Evolutionary conservation across 805 yeast genomes (phyloP).

Genomic region (Spathaspora hagerdaliae): DNA sequence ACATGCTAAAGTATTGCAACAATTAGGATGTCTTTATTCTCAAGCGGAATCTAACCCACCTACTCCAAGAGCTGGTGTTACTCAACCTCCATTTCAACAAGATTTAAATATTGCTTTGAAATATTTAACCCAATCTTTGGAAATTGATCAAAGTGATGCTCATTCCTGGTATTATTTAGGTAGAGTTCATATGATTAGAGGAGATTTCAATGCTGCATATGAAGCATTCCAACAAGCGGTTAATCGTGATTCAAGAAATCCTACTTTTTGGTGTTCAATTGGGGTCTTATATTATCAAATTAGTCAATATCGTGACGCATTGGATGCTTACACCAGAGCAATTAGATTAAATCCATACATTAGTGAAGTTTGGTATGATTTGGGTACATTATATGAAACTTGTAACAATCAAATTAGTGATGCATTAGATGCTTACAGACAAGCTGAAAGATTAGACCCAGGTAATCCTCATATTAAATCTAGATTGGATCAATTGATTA

Average conservation of each 20-base stretch:
- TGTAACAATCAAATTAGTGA: slow-evolving; percentile 94
- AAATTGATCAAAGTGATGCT: slow-evolving; percentile 86
- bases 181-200: slow-evolving; percentile 93
- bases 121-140: slow-evolving; percentile 80
- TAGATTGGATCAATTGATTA: slow-evolving; percentile 79
- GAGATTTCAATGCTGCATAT: slow-evolving; percentile 92
- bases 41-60: slow-evolving; percentile 41
- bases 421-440: slow-evolving; percentile 94
- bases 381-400: slow-evolving; percentile 94
- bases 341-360: slow-evolving; percentile 93
- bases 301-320: slow-evolving; percentile 92
- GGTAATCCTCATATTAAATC: slow-evolving; percentile 92
- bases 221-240: slow-evolving; percentile 99
- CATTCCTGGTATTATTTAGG: slow-evolving; percentile 97
- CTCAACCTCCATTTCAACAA: slow-evolving; percentile 53
- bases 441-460: slow-evolving; percentile 94
- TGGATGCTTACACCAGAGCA: slow-evolving; percentile 96
- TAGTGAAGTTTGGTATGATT: slow-evolving; percentile 97
- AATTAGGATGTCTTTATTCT: slow-evolving; percentile 91
- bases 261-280: slow-evolving; percentile 95
- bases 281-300: slow-evolving; percentile 97
- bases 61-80: slow-evolving; percentile 11
- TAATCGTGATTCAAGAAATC: slow-evolving; percentile 92
- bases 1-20: slow-evolving; percentile 95
- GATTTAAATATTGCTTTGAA: slow-evolving; percentile 82